A percentile compares a stretch with the other conserved stretches of the same genome.
Conservation (phyloP, 73 alveolate genomes). For the Tetrahymena borealis region DNA sequence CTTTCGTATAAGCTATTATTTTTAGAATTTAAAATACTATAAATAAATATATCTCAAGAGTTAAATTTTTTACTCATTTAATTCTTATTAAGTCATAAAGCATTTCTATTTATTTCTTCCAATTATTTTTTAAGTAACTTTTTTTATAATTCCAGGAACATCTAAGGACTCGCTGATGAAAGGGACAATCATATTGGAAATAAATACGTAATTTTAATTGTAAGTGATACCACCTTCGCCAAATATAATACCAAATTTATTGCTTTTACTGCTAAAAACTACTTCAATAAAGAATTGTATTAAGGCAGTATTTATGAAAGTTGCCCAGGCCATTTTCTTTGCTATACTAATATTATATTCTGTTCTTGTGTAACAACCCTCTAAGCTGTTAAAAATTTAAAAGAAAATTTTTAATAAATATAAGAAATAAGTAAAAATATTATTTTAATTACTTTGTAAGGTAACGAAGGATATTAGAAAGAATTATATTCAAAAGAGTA, state of each 20-base stretch:
- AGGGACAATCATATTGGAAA: slow-evolving; percentile 19
- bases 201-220: slow-evolving; percentile 25
- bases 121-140: background rate
- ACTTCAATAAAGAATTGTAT: slow-evolving; percentile 46
- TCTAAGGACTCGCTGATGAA: background rate
- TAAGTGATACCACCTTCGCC: slow-evolving; percentile 34
- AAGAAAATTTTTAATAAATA: background rate
- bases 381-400: slow-evolving; percentile 1
- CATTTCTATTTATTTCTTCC: background rate
- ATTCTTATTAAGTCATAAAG: slow-evolving; percentile 5
- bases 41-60: background rate
- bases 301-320: slow-evolving; percentile 61
- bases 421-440: background rate
- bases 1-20: slow-evolving; percentile 29
- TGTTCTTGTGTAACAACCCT: slow-evolving; percentile 58
- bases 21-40: background rate
- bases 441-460: slow-evolving; percentile 32
- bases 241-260: slow-evolving; percentile 6
- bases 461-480: slow-evolving; percentile 30
- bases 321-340: slow-evolving; percentile 45
- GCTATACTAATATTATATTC: slow-evolving; percentile 61
- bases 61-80: slow-evolving; percentile 3
- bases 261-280: background rate
- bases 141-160: slow-evolving; percentile 10
- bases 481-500: slow-evolving; percentile 36